Base-by-base conservation (phyloP, 225 moss, liverwort and hornwort species). In the Pseudoscleropodium purum region DNA sequence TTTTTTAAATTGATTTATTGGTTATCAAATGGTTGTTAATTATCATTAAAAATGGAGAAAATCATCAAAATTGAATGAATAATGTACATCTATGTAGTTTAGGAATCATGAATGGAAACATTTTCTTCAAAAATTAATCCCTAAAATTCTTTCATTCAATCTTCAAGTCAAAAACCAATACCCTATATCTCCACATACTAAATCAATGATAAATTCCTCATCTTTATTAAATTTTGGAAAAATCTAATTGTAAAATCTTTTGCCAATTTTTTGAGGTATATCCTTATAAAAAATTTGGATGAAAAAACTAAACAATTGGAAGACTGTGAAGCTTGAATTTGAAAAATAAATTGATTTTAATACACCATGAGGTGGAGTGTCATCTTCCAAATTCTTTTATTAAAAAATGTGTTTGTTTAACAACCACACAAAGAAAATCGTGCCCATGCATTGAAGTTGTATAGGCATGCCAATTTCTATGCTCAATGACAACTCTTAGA, bases 171-270 rank as follows among this genome's bases (percentile, higher is more conserved):
- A 45, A 43, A 30, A 16, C 6, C 51, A 51, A 51, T 45, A 6
- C 1, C 10, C 6, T 45, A 17, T 17, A 17, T 74, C 2, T 45
- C 4, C 0, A 6, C 0, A 2, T 45, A 3, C 18, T 45, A 73
- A 29, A 17, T 6, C 1, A 45, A 45, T 45, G 29, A 29, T 29
- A 45, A 11, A 10, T 5, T 29, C 10, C 0, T 45, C 10, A 45
- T 17, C 3, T 29, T 74, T 10, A 10, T 17, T 45, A 43, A 29
- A 74, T 29, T 45, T 43, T 10, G 2, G 1, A 10, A 1, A 29
- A 6, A 18, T 74, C 0, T 16, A 5, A 43, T 0, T 43, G 0
- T 9, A 16, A 2, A 0, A 17, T 43, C 18, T 73, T 73, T 45
- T 6, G 10, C 17, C 45, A 30, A 74, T 4, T 74, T 41, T 15